Evolutionary conservation across 2,329 filamentous ascomycete genomes (phyloP), one percentile per base, ranked within the genome.

Genomic region (Aspergillus brasiliensis): DNA sequence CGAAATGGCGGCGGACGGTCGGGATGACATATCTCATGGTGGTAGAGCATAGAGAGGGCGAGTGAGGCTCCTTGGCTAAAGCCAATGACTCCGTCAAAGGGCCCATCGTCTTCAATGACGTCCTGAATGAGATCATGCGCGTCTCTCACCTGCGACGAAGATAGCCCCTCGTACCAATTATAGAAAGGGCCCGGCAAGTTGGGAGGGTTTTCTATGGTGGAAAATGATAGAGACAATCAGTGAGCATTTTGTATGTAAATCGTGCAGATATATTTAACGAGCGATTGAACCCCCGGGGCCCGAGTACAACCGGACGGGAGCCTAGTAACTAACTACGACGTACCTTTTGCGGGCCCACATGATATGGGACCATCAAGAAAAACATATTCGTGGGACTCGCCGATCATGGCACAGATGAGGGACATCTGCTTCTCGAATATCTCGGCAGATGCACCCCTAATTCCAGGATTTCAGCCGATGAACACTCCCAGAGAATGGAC

Each of bases 61-160:
- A 69, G 62, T 2, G 67, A 54, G 15, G 51, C 67, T 21, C 67
- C 68, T 23, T 70, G 66, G 34, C 57, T 62, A 54, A 69, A 69
- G 21, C 67, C 68, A 21, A 69, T 57, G 11, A 69, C 53, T 23
- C 62, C 67, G 38, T 69, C 67, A 49, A 69, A 69, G 11, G 68
- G 66, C 2, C 67, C 67, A 5, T 68, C 62, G 23, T 65, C 64
- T 13, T 64, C 57, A n/a, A 70, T 63, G 55, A 64, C 53, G 21
- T 62, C 58, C 40, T 11, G n/a, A 23, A 51, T 17, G 15, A 51
- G 19, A 17, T 51, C 48, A 17, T 37, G 27, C 25, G 48, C 48
- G 19, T 51, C 27, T 51, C 28, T 51, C 27, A 37, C 27, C 25
- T 34, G 27, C 5, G 48, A 4, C 47, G 21, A 49, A 23, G 47